phyloP scores from a whole-genome alignment of 208 protist genomes.

The Leishmania arabica region DNA sequence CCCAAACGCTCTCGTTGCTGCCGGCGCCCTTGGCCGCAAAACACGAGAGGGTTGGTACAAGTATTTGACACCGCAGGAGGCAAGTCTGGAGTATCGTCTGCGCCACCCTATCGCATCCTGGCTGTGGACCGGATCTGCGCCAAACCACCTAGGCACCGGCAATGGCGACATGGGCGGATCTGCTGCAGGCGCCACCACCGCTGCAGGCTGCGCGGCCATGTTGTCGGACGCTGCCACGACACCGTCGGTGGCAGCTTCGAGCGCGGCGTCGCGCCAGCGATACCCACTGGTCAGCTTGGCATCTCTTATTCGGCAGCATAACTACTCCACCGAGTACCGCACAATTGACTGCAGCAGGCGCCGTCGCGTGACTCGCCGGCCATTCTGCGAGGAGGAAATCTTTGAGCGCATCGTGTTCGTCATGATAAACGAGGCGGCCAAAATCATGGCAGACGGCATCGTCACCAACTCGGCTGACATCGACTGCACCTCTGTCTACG shows the following conservation, averaged over 20 bases:
- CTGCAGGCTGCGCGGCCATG: background rate
- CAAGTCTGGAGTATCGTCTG: constrained; percentile 22
- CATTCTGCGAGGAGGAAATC: constrained; percentile 84
- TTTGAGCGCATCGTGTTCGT: constrained; percentile 84
- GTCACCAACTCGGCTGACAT: constrained; percentile 72
- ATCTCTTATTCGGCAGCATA: constrained; percentile 37
- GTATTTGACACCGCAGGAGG: constrained; percentile 39
- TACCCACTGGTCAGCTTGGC: constrained; percentile 33
- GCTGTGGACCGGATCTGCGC: constrained; percentile 12
- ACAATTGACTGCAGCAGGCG: constrained; percentile 51
- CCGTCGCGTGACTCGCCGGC: constrained; percentile 59
- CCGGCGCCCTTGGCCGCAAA: constrained; percentile 71
- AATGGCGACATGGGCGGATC: background rate
- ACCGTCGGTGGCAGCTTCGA: background rate
- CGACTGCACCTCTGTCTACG: constrained; percentile 87
- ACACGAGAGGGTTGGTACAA: constrained; percentile 78
- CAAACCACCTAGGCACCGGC: background rate
- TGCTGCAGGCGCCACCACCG: background rate
- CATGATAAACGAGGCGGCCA: constrained; percentile 92
- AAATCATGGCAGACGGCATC: constrained; percentile 75
- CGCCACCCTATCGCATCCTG: constrained; percentile 29
- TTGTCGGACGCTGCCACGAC: background rate
- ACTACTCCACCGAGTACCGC: constrained; percentile 61
- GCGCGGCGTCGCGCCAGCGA: constrained; percentile 3
- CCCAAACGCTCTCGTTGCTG: constrained; percentile 45